Evolutionary conservation across 768 basidiomycete species (phyloP).

Genomic region (Suillus subluteus): DNA sequence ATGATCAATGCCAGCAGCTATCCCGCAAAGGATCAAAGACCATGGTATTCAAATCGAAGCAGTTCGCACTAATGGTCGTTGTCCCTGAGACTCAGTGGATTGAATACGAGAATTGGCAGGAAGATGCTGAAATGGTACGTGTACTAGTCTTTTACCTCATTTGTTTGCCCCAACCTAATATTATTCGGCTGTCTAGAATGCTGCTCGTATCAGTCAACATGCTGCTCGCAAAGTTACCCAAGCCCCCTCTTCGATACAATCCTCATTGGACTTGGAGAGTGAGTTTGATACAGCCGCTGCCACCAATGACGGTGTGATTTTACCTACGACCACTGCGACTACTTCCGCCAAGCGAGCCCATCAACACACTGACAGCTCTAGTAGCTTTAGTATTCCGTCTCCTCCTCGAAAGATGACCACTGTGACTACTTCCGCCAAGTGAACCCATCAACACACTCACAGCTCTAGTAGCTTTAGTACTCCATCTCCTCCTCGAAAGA

Average conservation of each 20-base stretch:
- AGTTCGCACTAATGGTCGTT: conserved; percentile 11
- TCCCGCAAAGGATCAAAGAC: conserved; percentile 8
- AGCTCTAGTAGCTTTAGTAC: conserved; percentile 1
- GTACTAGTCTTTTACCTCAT: neutral
- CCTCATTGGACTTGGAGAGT: neutral
- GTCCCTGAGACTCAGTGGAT: conserved; percentile 13
- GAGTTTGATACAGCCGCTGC: neutral
- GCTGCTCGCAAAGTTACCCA: conserved; percentile 6
- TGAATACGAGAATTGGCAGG: conserved; percentile 7
- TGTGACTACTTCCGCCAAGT: neutral
- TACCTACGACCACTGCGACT: neutral
- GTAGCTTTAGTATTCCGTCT: neutral
- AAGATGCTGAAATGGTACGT: neutral
- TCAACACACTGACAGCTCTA: conserved; percentile 6
- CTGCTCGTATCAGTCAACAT: neutral
- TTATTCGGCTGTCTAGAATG: neutral
- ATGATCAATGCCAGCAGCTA: conserved; percentile 7
- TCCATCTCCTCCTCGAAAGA: conserved; percentile 6
- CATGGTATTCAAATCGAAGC: conserved; percentile 9
- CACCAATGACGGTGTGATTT: no score
- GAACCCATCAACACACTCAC: conserved; percentile 6
- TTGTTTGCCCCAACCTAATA: neutral
- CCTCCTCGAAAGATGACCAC: conserved; percentile 2
- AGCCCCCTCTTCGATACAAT: neutral
- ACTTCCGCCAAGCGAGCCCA: conserved; percentile 4